Base-by-base conservation (phyloP, 2,329 filamentous ascomycete species). In the Cladorrhinum sp. region DNA sequence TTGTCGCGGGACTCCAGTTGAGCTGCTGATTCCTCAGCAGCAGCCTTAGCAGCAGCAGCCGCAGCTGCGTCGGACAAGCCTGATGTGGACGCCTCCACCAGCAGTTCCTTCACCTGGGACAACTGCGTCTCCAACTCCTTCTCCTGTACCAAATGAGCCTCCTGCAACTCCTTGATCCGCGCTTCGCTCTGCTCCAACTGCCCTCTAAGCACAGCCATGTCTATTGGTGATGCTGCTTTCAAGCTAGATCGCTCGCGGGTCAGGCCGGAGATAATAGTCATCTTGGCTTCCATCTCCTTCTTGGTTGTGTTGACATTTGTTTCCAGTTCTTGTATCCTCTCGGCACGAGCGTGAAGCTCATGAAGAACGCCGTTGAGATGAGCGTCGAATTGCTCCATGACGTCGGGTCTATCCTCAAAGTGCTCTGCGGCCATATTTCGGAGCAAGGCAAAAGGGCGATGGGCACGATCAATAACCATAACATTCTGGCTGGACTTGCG, bases 221-320 rank as follows among this genome's bases (percentile, higher is more conserved):
- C 95, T 71, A 96, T 88, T 7, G 92, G 90, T 23, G 90, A 89
- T 2, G 73, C 54, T 24, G 65, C 84, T 73, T 94, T 92, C 77
- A 97, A 82, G 76, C 92, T 97, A 2, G 92, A 94, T 62, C 96
- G 84, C 75, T 99, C 96, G 58, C 95, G 88, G 2, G 95, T 96
- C 65, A 99, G 81, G 6, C 95, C 95, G 28, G 92, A 91, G 68
- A 99, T 98, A 71, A 99, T 93, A 28, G 91, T 91, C 80, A 94
- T 92, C 83, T 99, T 99, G 64, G 85, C 88, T 72, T 99, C 95
- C 89, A 98, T 96, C 74, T 99, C 95, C 78, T 92, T 96, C 79
- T 91, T 95, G 21, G 92, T 86, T 3, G 86, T 87, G 24, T 87
- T 80, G 60, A 97, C 85, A 67, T 96, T 94, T 5, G 87, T 86